Conservation (phyloP, 768 basidiomycete species). For the Pleurotus cornucopiae region DNA sequence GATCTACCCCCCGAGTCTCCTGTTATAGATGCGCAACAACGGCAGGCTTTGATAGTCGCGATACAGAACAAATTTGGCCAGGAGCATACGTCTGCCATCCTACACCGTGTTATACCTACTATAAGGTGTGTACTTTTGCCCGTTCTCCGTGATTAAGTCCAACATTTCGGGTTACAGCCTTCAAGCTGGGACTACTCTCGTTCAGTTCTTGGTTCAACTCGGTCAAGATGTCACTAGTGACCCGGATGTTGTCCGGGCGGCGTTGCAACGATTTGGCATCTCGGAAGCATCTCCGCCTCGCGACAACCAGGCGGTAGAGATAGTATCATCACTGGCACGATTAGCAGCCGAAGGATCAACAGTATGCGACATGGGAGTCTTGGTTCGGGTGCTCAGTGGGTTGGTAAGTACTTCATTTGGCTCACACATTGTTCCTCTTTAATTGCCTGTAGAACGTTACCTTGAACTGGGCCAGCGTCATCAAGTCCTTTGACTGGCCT, state of each 20-base stretch:
- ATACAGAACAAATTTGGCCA: constrained; percentile 78
- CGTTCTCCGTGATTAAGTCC: neutral
- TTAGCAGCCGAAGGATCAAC: constrained; percentile 68
- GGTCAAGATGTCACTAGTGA: constrained; percentile 80
- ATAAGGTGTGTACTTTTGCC: constrained; percentile 47
- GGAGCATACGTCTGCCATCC: constrained; percentile 68
- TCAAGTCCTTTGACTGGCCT: constrained; percentile 82
- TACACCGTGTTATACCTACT: constrained; percentile 70
- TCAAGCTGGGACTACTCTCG: constrained; percentile 59
- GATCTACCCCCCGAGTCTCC: constrained; percentile 68
- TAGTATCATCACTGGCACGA: constrained; percentile 62
- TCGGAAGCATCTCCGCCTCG: constrained; percentile 67
- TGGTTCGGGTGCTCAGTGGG: constrained; percentile 69
- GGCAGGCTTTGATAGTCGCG: constrained; percentile 70
- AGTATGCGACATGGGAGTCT: constrained; percentile 69
- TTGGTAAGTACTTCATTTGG: constrained; percentile 50
- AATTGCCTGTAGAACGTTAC: constrained; percentile 44
- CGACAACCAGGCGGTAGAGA: constrained; percentile 67
- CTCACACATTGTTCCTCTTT: neutral
- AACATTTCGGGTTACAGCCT: constrained; percentile 39
- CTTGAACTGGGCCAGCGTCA: constrained; percentile 78
- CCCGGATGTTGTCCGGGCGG: constrained; percentile 60
- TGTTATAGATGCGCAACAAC: constrained; percentile 66
- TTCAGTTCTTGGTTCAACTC: constrained; percentile 72
- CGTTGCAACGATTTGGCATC: constrained; percentile 73